Conservation (phyloP, 768 basidiomycete species). For the Antrodiella citrinella region DNA sequence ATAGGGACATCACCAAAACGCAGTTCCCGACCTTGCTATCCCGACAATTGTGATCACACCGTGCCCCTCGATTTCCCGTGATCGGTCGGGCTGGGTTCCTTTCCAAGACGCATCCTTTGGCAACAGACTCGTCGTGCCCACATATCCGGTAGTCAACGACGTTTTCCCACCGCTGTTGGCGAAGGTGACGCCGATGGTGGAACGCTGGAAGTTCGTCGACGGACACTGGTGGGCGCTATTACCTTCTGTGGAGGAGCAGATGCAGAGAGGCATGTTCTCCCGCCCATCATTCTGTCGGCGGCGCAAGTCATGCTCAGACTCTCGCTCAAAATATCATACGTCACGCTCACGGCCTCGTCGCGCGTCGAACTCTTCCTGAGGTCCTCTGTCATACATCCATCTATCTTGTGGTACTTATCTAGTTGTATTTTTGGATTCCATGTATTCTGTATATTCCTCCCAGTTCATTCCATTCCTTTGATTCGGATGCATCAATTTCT, state of each 20-base stretch:
- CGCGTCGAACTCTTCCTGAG: background rate
- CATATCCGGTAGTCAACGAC: constrained; percentile 37
- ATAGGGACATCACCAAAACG: constrained; percentile 1
- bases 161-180: constrained; percentile 36
- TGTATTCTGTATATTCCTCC: background rate
- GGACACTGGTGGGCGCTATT: constrained; percentile 49
- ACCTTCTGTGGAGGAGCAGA: constrained; percentile 40
- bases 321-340: constrained; percentile 1
- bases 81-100: constrained; percentile 39
- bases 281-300: constrained; percentile 15
- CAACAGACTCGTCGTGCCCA: constrained; percentile 40
- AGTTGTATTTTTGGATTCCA: background rate
- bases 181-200: constrained; percentile 21
- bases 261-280: constrained; percentile 35
- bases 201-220: constrained; percentile 39
- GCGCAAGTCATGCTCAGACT: constrained; percentile 3
- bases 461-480: too few relatives aligned
- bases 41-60: constrained; percentile 48
- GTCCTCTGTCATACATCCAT: background rate
- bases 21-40: constrained; percentile 25
- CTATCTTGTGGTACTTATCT: background rate
- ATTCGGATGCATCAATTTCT: too few relatives aligned
- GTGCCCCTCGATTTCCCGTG: constrained; percentile 31
- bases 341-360: constrained; percentile 2
- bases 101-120: constrained; percentile 50